Percentiles rank a stretch among this genome's conserved stretches.
Evolutionary conservation across 306 rosid species (phyloP).

Genomic region (Sicyos baderoa): DNA sequence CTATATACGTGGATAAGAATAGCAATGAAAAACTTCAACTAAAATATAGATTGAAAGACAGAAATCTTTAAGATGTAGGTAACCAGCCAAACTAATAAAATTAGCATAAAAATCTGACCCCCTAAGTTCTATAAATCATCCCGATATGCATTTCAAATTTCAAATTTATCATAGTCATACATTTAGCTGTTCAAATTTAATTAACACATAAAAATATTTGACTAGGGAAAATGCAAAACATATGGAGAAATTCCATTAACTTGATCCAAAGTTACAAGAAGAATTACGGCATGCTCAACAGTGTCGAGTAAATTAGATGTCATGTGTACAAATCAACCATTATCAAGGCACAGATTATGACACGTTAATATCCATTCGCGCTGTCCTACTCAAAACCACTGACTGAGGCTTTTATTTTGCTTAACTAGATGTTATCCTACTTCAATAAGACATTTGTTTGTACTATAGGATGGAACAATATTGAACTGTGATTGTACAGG

Average conservation of each 20-base stretch:
- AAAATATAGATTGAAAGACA: neutral
- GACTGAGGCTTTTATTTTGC: neutral
- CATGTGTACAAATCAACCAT: neutral
- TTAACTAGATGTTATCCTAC: neutral
- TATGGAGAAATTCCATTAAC: neutral
- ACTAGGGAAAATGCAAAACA: neutral
- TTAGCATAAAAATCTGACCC: neutral
- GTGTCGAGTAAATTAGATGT: neutral
- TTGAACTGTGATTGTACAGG: neutral
- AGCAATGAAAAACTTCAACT: constrained; percentile 8
- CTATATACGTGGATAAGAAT: constrained; percentile 30
- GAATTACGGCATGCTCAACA: neutral
- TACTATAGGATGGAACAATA: neutral
- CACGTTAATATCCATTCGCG: neutral
- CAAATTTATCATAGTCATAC: neutral
- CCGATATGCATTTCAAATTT: neutral
- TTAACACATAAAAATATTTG: neutral
- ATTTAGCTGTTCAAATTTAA: neutral
- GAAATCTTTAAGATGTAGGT: neutral
- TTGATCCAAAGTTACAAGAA: neutral
- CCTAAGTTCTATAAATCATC: neutral
- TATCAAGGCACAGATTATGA: neutral
- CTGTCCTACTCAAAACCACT: neutral
- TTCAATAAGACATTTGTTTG: too few species aligned
- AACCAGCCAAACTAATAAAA: neutral